Evolutionary conservation across 306 rosid genomes (phyloP), one percentile per base, ranked within the genome.

Genomic region (Mimosa bimucronata): DNA sequence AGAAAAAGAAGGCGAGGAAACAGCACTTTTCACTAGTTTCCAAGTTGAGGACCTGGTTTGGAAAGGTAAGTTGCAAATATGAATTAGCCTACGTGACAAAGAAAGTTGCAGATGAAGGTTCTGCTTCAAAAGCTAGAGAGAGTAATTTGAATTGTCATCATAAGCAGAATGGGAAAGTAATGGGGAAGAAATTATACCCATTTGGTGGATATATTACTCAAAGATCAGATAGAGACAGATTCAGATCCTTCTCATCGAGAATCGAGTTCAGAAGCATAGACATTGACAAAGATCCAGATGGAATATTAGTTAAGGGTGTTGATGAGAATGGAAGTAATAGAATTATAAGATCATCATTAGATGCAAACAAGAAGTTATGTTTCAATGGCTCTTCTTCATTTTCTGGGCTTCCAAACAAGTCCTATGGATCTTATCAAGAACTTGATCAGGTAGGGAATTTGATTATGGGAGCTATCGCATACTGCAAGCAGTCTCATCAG

Each of bases 391-490:
- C 86, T 26, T 66, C 90, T 45, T 90, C 94, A 44, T 88, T 90
- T 70, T 92, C 97, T 19, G 72, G 12, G 41, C 71, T 79, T 79
- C 83, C 92, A 77, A 87, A 84, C 57, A 82, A 73, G 67, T 78
- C 90, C 46, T 79, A 80, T 72, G 91, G 88, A 58, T 55, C 29
- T n/a, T 44, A 78, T 46, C 89, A 84, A 45, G 87, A 83, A 37
- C 78, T 42, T 25, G 98, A 34, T 34, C 38, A 96, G 87, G 86
- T 85, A 31, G 98, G 92, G 83, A 91, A 76, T 61, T 90, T 98
- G 42, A 90, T 96, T 53, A 92, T 91, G 73, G 99, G 97, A 85
- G 99, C 99, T 61, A 96, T 96, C 73, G 97, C 97, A n/a, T 88
- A 93, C 87, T 96, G 99, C 97, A 96, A 96, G 83, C 88, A 90